Evolutionary conservation across 179 eudicot species (phyloP).

Genomic region (Silene coronaria): DNA sequence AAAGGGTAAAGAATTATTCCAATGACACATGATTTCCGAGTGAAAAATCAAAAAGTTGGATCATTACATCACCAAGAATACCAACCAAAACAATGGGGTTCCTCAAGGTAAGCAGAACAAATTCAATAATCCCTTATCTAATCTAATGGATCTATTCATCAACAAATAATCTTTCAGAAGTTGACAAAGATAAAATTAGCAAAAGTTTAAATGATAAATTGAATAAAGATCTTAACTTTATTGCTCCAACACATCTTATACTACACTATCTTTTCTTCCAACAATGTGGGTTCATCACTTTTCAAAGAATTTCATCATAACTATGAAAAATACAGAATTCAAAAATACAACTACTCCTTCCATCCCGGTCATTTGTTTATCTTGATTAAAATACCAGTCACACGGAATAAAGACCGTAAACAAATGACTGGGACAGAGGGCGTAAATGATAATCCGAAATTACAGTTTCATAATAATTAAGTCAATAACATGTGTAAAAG

Average conservation of each 20-base stretch:
- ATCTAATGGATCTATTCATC: background rate
- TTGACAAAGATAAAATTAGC: background rate
- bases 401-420: too few species aligned
- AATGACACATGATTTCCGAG: background rate
- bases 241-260: background rate
- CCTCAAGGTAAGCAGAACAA: background rate
- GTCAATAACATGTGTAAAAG: too few species aligned
- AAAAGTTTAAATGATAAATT: background rate
- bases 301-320: background rate
- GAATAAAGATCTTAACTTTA: constrained; percentile 7
- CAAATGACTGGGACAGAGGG: background rate
- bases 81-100: background rate
- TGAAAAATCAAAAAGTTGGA: background rate
- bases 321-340: too few species aligned
- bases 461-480: background rate
- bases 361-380: too few species aligned
- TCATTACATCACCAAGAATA: background rate
- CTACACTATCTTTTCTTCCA: background rate
- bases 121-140: background rate
- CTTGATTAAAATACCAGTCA: too few species aligned
- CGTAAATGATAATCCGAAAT: background rate
- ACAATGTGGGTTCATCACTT: background rate
- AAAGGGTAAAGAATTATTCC: too few species aligned
- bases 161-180: background rate
- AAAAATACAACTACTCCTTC: too few species aligned